phyloP scores from a whole-genome alignment of 2,329 filamentous ascomycete species.

The Trichoderma arundinaceum region DNA sequence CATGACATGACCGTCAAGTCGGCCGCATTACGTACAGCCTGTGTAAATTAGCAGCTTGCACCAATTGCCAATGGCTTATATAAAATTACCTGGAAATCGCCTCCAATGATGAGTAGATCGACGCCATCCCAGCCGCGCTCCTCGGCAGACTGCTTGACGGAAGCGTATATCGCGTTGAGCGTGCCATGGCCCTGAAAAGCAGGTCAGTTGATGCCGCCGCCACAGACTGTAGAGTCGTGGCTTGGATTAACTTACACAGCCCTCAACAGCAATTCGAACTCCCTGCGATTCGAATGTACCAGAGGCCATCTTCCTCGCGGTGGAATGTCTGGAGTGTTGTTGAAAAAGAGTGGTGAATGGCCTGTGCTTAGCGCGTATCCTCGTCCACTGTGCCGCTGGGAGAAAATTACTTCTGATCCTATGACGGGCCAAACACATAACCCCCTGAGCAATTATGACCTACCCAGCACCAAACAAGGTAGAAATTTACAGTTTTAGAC shows the following conservation, averaged over 20 bases:
- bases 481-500: not conserved
- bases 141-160: constrained; percentile 71
- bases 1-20: constrained; percentile 91
- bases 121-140: constrained; percentile 78
- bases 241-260: constrained; percentile 68
- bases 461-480: not conserved
- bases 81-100: constrained; percentile 80
- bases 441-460: no score
- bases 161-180: constrained; percentile 87
- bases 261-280: constrained; percentile 82
- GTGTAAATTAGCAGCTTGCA: constrained; percentile 29
- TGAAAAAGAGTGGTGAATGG: constrained; percentile 13
- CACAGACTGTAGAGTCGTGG: not conserved
- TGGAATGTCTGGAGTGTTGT: not conserved
- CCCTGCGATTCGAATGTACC: constrained; percentile 49
- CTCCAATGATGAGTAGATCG: constrained; percentile 91
- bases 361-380: constrained; percentile 15
- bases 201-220: constrained; percentile 34
- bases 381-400: not conserved
- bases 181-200: constrained; percentile 81
- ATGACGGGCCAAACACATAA: not conserved
- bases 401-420: not conserved
- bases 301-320: constrained; percentile 40
- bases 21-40: constrained; percentile 85
- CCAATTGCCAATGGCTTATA: not conserved